Base-by-base conservation (phyloP, 1,284 basidiomycete species). In the Ceratobasidium sp. region DNA sequence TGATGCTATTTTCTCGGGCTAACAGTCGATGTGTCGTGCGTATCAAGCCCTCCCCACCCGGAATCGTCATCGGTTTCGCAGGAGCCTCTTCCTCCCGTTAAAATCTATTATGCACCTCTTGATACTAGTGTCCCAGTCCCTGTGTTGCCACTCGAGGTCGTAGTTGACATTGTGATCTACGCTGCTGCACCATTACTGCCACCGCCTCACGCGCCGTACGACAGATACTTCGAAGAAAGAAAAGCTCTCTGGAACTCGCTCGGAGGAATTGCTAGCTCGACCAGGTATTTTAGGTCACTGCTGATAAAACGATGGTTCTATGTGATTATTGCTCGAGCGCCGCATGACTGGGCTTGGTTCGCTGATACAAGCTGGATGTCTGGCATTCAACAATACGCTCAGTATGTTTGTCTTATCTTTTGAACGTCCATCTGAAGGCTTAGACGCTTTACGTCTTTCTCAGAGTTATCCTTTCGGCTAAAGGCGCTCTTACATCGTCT, bases 401-500 rank as follows among this genome's bases (percentile, higher is more conserved):
- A 57, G 69, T 72, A 50, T 51, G 56, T 47, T 1, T 31, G 14
- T 6, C 14, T 22, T 63, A 11, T 14, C 51, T 22, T 15, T 22
- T 19, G 45, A n/a, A 7, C 5, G 7, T 41, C 4, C 36, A 41
- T 41, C 36, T 41, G 36, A 11, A 31, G 8, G 47, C 45, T 59
- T 31, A 50, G 19, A 31, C 19, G 56, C 29, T 60, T 19, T 47
- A 8, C 41, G 8, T 48, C 1, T 17, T 47, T 60, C 48, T 27
- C 33, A 72, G 69, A 22, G 51, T 51, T 24, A 27, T 72, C 0
- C 47, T 72, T 51, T 48, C 69, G 1, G 69, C 69, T 19, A 47
- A 36, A 11, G 57, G 69, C 45, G 69, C 69, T 5, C 57, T 72
- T 45, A 53, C 48, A 6, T 72, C 69, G n/a, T 72, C 69, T 1